Evolutionary conservation across 78 protist genomes (phyloP), one percentile per base, ranked within the genome.

Genomic region (Pelomyxa schiedti): DNA sequence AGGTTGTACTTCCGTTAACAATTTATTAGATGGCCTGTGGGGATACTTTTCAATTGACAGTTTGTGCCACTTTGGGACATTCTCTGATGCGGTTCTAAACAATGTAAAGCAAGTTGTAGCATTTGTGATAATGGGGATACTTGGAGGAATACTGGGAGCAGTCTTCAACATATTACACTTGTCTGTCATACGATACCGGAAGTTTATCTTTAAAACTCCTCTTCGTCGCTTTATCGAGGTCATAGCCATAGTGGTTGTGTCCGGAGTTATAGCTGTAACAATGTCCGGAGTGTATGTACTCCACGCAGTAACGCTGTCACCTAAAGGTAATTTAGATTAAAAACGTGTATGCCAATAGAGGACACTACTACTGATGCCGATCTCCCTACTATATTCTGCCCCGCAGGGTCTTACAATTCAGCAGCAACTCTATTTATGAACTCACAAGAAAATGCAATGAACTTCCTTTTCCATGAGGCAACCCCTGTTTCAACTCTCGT

Each of bases 341-440:
- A n/a, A n/a, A n/a, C n/a, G n/a, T n/a, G n/a, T n/a, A n/a, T n/a
- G n/a, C n/a, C n/a, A n/a, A n/a, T n/a, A n/a, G n/a, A n/a, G n/a
- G 58, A 47, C 58, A 16, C 32, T 16, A 47, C 58, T 16, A 47
- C 16, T 16, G 16, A 16, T 16, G 58, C 16, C 58, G 58, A 47
- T 16, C 58, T 24, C 58, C 16, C 16, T 16, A 47, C 58, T 16
- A 16, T 47, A 16, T 47, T 47, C 69, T 75, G 79, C 4, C 63
- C 63, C n/a, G 69, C 64, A 16, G 79, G 79, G 16, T 43, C 36
- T 22, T 75, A 75, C 69, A 75, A 66, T 6, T 37, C 58, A 22
- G 24, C 36, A 5, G 79, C 71, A 8, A 30, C 74, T 4, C 66
- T 75, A n/a, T 75, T 75, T 43, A 2, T 2, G 30, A 39, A 4